Conservation (phyloP, 179 eudicot genomes). For the Corrigiola litoralis region DNA sequence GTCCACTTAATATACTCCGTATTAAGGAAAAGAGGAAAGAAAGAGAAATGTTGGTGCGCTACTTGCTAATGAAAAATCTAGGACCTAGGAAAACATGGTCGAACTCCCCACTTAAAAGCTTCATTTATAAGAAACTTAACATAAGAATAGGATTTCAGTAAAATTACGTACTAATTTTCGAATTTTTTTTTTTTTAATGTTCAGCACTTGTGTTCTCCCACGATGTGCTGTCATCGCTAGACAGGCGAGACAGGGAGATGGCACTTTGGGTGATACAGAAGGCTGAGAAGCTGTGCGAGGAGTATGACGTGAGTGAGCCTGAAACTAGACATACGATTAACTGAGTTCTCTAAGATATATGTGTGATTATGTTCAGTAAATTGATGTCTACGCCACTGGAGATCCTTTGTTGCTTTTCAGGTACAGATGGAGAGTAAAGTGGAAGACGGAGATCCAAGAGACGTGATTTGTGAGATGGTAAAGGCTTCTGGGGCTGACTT, state of each 20-base stretch:
- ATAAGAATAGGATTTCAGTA: no score
- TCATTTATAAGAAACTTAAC: no score
- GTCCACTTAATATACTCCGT: no score
- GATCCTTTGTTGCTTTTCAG: slow-evolving; percentile 13
- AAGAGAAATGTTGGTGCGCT: no score
- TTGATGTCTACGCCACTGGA: no score
- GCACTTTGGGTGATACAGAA: slow-evolving; percentile 47
- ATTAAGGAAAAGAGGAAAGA: no score
- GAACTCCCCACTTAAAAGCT: no score
- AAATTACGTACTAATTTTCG: background rate
- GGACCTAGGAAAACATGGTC: no score
- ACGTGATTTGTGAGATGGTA: slow-evolving; percentile 62
- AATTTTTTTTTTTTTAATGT: background rate
- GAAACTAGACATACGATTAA: background rate
- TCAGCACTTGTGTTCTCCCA: slow-evolving; percentile 48
- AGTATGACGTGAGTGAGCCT: slow-evolving; percentile 32
- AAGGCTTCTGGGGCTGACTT: slow-evolving; percentile 48
- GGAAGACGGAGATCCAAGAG: slow-evolving; percentile 70
- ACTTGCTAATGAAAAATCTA: no score
- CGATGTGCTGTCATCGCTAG: slow-evolving; percentile 52
- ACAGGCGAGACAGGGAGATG: slow-evolving; percentile 58
- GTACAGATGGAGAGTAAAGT: slow-evolving; percentile 54
- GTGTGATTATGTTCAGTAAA: no score
- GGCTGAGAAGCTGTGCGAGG: slow-evolving; percentile 54
- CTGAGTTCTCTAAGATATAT: background rate